Evolutionary conservation across 768 basidiomycete species (phyloP), one percentile per base, ranked within the genome.

Genomic region (Russula griseocarnosa): DNA sequence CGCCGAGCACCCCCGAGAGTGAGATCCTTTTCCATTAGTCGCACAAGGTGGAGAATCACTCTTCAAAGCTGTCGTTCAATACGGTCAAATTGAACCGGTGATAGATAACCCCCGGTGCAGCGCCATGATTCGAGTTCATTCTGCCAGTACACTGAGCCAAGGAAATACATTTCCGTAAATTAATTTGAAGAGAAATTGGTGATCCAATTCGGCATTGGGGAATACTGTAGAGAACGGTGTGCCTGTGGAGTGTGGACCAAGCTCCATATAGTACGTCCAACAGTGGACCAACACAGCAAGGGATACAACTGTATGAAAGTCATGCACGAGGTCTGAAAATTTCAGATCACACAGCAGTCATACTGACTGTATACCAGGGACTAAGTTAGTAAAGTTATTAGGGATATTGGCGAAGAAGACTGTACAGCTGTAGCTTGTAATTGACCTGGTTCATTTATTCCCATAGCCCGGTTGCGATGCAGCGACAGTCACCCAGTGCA

Each of bases 61-160:
- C 70, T 70, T 70, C 70, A 59, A 66, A 66, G 42, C 62, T 63
- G 53, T 73, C 73, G n/a, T 71, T 64, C n/a, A 69, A 40, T 40
- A 38, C 38, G 5, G 14, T 6, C 38, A 14, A 40, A 6, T 18
- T 40, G 16, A 22, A 61, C 65, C 16, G 69, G 70, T 54, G 65
- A 70, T 5, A 60, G 49, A 36, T 72, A 63, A n/a, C 69, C 10
- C 10, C 67, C 9, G 69, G 71, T 14, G 67, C 61, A 5, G 65
- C 30, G 28, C 69, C 63, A 38, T n/a, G n/a, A n/a, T 57, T 24
- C 11, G 13, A 30, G 1, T 46, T 5, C 10, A 20, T n/a, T 46
- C 18, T 9, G 42, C 42, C 16, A 20, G 40, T 18, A 7, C 42
- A 10, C 16, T 14, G 44, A 53, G 44, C 14, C 22, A 52, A 42